Percentiles rank a stretch among this genome's conserved stretches.
Evolutionary conservation across 495 filamentous ascomycete species (phyloP).

Genomic region (Neurospora sp.): DNA sequence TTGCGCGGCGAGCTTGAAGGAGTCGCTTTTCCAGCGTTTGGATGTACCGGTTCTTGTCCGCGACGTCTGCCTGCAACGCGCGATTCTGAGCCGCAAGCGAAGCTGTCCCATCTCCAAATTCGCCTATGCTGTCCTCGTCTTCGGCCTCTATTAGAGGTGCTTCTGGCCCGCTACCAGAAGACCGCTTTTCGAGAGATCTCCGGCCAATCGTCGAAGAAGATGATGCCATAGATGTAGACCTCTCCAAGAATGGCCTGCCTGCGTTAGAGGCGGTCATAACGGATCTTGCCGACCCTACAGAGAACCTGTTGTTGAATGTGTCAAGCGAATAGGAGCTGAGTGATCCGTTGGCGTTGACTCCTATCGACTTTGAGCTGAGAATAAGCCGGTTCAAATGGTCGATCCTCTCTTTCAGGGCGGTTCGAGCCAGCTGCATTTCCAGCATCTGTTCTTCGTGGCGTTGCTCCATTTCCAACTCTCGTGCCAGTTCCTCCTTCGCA

Average conservation of each 20-base stretch:
- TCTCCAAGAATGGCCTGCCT: constrained; percentile 45
- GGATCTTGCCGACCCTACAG: constrained; percentile 53
- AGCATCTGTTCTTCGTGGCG: constrained; percentile 95
- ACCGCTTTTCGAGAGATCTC: constrained; percentile 34
- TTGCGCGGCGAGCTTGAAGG: constrained; percentile 82
- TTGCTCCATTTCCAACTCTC: constrained; percentile 70
- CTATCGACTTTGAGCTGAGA: constrained; percentile 86
- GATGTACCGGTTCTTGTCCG: constrained; percentile 94
- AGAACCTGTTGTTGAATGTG: neutral
- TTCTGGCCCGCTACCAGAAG: constrained; percentile 26
- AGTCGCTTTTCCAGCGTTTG: constrained; percentile 84
- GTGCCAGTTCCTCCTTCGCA: constrained; percentile 53
- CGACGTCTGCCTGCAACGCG: constrained; percentile 84
- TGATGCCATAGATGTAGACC: constrained; percentile 59
- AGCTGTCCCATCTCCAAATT: constrained; percentile 82
- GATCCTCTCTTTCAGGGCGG: constrained; percentile 91
- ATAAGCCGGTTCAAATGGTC: constrained; percentile 96
- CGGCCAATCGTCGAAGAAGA: constrained; percentile 46
- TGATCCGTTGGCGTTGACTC: constrained; percentile 71
- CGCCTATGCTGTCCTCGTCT: constrained; percentile 66
- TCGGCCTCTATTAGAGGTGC: constrained; percentile 33
- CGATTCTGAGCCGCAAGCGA: constrained; percentile 70
- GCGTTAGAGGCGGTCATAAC: constrained; percentile 62
- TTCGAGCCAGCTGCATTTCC: constrained; percentile 94
- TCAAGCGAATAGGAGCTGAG: constrained; percentile 47